Conservation (phyloP, 140 eudicot genomes). For the Bidens hawaiensis region DNA sequence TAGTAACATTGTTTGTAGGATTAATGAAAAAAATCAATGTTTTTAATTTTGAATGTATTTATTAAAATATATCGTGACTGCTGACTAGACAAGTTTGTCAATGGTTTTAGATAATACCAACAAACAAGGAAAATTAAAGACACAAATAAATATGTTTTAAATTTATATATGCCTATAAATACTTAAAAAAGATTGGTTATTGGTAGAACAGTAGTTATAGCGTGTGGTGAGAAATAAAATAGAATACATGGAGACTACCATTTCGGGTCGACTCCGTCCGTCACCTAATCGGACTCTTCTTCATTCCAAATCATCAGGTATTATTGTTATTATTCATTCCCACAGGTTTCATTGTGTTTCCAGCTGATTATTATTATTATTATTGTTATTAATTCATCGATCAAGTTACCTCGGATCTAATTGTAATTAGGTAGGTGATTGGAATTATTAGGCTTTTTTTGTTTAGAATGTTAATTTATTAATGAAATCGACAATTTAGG, state of each 20-base stretch:
- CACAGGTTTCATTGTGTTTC: not conserved
- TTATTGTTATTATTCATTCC: too few relatives aligned
- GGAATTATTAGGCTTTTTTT: not conserved
- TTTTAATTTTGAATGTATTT: too few relatives aligned
- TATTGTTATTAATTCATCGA: not conserved
- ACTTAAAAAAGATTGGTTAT: not conserved
- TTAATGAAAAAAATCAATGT: too few relatives aligned
- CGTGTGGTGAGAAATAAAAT: constrained; percentile 26
- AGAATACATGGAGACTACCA: constrained; percentile 61
- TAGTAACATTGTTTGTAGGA: too few relatives aligned
- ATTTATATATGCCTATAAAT: too few relatives aligned
- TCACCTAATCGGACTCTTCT: constrained; percentile 45
- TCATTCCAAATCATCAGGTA: constrained; percentile 54
- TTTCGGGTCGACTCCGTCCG: constrained; percentile 52
- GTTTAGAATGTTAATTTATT: not conserved
- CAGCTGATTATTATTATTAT: not conserved
- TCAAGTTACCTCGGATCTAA: not conserved
- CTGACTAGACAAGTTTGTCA: too few relatives aligned
- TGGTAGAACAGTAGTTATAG: not conserved
- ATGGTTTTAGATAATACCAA: too few relatives aligned
- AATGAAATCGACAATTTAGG: too few relatives aligned
- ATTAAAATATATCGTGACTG: too few relatives aligned
- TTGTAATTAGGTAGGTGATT: not conserved
- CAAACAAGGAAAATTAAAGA: too few relatives aligned
- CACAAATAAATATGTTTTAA: too few relatives aligned